A percentile compares a stretch with the other conserved stretches of the same genome.
Evolutionary conservation across 2,329 filamentous ascomycete genomes (phyloP).

Genomic region (Exserohilum rostratum): DNA sequence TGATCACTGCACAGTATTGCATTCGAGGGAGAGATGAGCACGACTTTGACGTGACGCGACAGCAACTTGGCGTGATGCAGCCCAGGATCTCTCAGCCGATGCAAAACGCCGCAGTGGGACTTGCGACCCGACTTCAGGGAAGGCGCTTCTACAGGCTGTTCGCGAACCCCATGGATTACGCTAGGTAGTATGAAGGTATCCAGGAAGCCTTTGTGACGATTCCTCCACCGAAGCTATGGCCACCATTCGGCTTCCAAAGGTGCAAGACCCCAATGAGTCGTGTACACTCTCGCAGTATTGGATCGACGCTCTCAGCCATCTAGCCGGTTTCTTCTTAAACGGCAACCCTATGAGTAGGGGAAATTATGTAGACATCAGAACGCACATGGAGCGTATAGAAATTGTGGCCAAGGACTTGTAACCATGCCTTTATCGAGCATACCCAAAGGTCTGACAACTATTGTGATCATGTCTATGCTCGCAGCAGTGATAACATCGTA

Average conservation of each 20-base stretch:
- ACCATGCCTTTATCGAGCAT: neutral
- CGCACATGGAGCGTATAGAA: neutral
- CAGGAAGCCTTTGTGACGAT: slow-evolving; percentile 4
- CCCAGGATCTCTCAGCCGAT: slow-evolving; percentile 2
- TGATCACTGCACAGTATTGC: neutral
- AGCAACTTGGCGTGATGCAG: slow-evolving; percentile 1
- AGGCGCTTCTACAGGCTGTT: slow-evolving; percentile 4
- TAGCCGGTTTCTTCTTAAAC: slow-evolving; percentile 1
- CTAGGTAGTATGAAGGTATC: slow-evolving; percentile 2
- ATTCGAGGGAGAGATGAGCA: neutral
- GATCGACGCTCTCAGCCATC: slow-evolving; percentile 1
- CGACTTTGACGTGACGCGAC: neutral
- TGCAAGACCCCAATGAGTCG: neutral
- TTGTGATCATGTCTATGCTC: neutral
- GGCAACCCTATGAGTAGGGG: neutral
- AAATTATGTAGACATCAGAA: neutral
- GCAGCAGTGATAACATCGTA: neutral
- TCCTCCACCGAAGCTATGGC: slow-evolving; percentile 1
- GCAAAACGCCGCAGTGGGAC: slow-evolving; percentile 3
- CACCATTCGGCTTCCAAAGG: slow-evolving; percentile 2
- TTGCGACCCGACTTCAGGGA: slow-evolving; percentile 2
- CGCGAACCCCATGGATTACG: slow-evolving; percentile 1
- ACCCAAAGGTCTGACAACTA: neutral
- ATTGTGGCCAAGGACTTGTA: neutral
- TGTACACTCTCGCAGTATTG: slow-evolving; percentile 1